Evolutionary conservation across 2,329 filamentous ascomycete genomes (phyloP), one percentile per base, ranked within the genome.

Genomic region (Teratosphaeria destructans): DNA sequence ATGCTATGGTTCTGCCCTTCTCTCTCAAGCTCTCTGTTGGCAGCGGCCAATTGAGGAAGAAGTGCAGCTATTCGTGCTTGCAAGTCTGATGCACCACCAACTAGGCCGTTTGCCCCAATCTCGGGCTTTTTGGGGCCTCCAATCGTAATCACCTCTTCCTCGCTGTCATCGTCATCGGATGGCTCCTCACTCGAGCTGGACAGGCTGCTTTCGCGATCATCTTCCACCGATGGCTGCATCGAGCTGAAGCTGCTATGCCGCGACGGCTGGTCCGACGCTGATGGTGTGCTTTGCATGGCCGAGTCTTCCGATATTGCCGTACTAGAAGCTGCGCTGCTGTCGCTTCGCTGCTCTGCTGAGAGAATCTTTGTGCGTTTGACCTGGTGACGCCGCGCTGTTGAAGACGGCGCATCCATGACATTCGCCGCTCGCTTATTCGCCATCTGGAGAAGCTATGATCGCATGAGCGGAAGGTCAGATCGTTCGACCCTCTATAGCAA

Each of bases 21-120:
- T 19, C 62, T 52, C 32, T 57, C 62, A 19, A 73, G 61, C 53
- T 67, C 57, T n/a, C 57, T 61, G 54, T 73, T 73, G 11, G 71
- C 70, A 26, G 66, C 64, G 16, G 64, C 66, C 27, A 73, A 34
- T 55, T 67, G 67, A 11, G 70, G 71, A 39, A 73, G 59, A 39
- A 73, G 70, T 5, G 68, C 61, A 12, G 67, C 62, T 11, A 73
- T 59, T 43, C 67, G 64, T 5, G 64, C 61, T 29, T 64, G 61
- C 10, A 72, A 61, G 34, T 68, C 65, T 19, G 62, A 55, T 11
- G 66, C 64, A 26, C 64, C 60, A 10, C 58, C 59, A 27, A 61
- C 54, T 12, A 64, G 35, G 3, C 58, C 39, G 2, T 60, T 57
- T 12, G 57, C 37, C 29, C 62, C 57, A n/a, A 67, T 66, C 3